Evolutionary conservation across 2,329 filamentous ascomycete species (phyloP).

Genomic region (Xylariales sp.): DNA sequence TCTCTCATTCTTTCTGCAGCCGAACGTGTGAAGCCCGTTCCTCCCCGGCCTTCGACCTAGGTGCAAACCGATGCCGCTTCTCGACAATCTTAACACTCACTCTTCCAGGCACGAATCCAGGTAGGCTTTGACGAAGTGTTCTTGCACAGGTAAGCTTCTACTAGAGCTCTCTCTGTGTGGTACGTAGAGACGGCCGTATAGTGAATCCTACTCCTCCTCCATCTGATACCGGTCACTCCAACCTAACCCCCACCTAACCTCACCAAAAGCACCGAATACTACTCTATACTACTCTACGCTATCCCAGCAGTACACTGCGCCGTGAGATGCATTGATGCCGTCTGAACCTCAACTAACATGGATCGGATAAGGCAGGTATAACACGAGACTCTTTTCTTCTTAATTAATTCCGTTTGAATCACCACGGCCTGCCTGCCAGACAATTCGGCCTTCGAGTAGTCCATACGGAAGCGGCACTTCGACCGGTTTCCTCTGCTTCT

Average conservation of each 20-base stretch:
- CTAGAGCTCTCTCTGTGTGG: conserved; percentile 14
- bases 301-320: no score
- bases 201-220: background rate
- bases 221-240: conserved; percentile 15
- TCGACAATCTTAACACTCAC: conserved; percentile 40
- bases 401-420: conserved; percentile 25
- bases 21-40: conserved; percentile 43
- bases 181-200: conserved; percentile 19
- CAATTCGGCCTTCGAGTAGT: conserved; percentile 41
- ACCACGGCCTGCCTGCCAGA: conserved; percentile 26
- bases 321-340: background rate
- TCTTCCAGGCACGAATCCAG: conserved; percentile 4
- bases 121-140: conserved; percentile 42
- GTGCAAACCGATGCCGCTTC: conserved; percentile 42
- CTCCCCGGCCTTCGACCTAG: conserved; percentile 32
- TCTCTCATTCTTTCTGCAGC: conserved; percentile 40
- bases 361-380: conserved; percentile 19
- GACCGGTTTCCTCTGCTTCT: conserved; percentile 18
- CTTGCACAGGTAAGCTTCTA: conserved; percentile 27
- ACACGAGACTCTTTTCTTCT: conserved; percentile 19
- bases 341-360: conserved; percentile 23
- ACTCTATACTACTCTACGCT: background rate
- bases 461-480: conserved; percentile 41
- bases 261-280: background rate
- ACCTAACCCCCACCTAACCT: conserved; percentile 22